Evolutionary conservation across 805 yeast species (phyloP).

Genomic region (Cyberlindnera mississippiensis): DNA sequence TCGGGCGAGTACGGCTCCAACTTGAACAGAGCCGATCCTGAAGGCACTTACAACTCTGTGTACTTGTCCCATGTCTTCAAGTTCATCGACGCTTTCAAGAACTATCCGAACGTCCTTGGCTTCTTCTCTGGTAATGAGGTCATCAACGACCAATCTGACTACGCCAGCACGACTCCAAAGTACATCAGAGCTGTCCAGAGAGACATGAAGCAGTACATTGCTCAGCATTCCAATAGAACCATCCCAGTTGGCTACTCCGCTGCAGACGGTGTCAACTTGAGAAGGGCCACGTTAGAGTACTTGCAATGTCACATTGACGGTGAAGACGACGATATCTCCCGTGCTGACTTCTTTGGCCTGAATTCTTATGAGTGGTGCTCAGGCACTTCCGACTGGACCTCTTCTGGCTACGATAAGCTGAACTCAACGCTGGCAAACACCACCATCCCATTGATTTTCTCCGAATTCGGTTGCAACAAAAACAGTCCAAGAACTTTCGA

Average conservation of each 20-base stretch:
- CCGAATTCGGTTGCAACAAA: conserved; percentile 83
- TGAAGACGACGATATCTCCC: conserved; percentile 49
- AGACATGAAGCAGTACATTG: conserved; percentile 82
- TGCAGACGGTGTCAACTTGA: conserved; percentile 70
- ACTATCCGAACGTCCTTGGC: conserved; percentile 81
- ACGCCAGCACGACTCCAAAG: conserved; percentile 60
- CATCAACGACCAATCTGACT: conserved; percentile 69
- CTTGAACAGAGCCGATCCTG: conserved; percentile 68
- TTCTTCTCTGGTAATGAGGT: conserved; percentile 92
- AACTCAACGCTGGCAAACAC: conserved; percentile 55
- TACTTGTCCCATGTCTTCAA: conserved; percentile 80
- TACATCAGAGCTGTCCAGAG: conserved; percentile 89
- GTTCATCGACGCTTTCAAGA: conserved; percentile 78
- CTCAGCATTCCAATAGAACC: conserved; percentile 60
- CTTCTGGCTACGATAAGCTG: conserved; percentile 65
- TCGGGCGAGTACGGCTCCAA: conserved; percentile 65
- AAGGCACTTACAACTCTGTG: conserved; percentile 60
- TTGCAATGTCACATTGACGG: conserved; percentile 74
- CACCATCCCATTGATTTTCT: conserved; percentile 63
- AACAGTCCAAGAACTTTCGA: conserved; percentile 77
- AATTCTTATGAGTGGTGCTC: conserved; percentile 98
- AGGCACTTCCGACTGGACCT: conserved; percentile 55
- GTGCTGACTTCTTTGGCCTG: conserved; percentile 88
- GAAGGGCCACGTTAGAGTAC: conserved; percentile 73
- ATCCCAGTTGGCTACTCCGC: conserved; percentile 97